Conservation (phyloP, 768 basidiomycete species). For the Nevesoporus exiguus region DNA sequence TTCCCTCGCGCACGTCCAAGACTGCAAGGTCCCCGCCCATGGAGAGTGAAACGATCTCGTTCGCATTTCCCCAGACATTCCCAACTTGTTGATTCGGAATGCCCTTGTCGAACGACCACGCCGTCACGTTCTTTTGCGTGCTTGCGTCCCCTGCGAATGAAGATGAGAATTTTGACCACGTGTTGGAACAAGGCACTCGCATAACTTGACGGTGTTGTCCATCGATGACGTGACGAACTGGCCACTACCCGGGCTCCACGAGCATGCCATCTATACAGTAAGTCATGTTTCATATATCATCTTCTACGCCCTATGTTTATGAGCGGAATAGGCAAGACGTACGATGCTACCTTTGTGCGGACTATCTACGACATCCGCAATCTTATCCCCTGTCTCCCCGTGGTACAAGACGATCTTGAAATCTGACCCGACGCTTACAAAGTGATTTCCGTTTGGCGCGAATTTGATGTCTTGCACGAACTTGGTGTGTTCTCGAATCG, state of each 20-base stretch:
- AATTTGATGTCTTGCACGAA: constrained; percentile 91
- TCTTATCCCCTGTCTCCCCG: constrained; percentile 80
- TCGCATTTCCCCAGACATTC: constrained; percentile 73
- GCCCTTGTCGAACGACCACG: constrained; percentile 73
- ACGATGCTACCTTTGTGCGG: constrained; percentile 77
- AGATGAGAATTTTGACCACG: background rate
- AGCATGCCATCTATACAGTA: constrained; percentile 54
- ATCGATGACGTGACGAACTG: constrained; percentile 78
- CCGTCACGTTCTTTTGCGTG: constrained; percentile 58
- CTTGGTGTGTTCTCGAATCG: constrained; percentile 83
- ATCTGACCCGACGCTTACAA: constrained; percentile 89
- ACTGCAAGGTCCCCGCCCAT: constrained; percentile 78
- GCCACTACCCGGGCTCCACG: constrained; percentile 80
- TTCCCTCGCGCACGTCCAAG: constrained; percentile 65
- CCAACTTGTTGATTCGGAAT: constrained; percentile 83
- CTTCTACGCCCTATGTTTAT: background rate
- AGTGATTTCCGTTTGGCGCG: constrained; percentile 74
- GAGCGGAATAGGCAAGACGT: constrained; percentile 29
- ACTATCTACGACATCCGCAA: constrained; percentile 62
- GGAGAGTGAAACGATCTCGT: constrained; percentile 77
- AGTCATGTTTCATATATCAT: background rate
- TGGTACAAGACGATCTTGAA: constrained; percentile 86
- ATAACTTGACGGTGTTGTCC: constrained; percentile 85
- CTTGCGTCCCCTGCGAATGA: constrained; percentile 70
- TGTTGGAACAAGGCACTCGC: constrained; percentile 36